Evolutionary conservation across 306 rosid genomes (phyloP).

Genomic region (Oemleria cerasiformis): DNA sequence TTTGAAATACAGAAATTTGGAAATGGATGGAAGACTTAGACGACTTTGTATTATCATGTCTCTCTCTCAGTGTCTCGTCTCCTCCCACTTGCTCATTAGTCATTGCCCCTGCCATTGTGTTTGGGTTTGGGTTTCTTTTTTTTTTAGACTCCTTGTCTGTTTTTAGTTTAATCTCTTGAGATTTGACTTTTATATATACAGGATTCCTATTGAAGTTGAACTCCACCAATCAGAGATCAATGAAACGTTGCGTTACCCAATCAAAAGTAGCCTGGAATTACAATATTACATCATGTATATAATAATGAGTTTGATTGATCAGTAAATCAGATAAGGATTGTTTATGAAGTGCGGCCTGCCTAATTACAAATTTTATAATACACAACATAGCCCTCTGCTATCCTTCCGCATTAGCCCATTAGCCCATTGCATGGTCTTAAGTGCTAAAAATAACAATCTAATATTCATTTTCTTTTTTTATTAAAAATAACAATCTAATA

Average conservation of each 20-base stretch:
- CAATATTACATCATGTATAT: not conserved
- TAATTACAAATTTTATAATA: not conserved
- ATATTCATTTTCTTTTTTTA: too few species aligned
- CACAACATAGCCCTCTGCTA: not conserved
- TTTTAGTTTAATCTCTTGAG: too few species aligned
- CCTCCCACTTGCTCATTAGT: not conserved
- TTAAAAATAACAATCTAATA: too few species aligned
- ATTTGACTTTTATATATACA: too few species aligned
- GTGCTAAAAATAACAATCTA: too few species aligned
- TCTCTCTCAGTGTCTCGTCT: too few species aligned
- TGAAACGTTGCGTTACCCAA: slow-evolving; percentile 28
- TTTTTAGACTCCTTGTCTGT: too few species aligned
- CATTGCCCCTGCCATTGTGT: not conserved
- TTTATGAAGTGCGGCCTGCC: not conserved
- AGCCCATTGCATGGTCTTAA: not conserved
- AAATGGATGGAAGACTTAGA: not conserved
- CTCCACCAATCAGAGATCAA: slow-evolving; percentile 21
- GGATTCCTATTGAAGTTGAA: too few species aligned
- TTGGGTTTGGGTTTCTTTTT: not conserved
- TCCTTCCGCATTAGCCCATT: not conserved
- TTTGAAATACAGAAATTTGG: not conserved
- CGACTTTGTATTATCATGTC: too few species aligned
- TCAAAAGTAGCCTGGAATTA: not conserved
- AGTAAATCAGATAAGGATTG: too few species aligned
- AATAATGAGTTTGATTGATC: not conserved